Conservation (phyloP, 495 filamentous ascomycete genomes). For the Aspergillus wentii region DNA sequence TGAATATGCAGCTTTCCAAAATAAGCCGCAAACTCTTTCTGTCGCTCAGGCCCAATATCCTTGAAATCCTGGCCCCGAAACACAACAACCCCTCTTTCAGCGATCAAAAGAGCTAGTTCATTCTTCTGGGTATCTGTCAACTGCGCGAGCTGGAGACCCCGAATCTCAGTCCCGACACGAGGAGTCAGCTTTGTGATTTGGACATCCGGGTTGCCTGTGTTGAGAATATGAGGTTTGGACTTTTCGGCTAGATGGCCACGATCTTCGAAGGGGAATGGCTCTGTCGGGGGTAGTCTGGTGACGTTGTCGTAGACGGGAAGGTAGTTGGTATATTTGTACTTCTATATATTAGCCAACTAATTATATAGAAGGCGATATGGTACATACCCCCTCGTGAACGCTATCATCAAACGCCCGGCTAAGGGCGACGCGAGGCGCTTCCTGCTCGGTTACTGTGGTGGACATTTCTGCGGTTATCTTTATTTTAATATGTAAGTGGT, state of each 20-base stretch:
- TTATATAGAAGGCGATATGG: too few species aligned
- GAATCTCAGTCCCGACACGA: constrained; percentile 35
- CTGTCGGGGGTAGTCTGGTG: constrained; percentile 37
- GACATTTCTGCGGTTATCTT: constrained; percentile 3
- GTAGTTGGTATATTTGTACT: constrained; percentile 40
- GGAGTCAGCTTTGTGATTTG: too few species aligned
- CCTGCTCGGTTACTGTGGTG: constrained; percentile 1
- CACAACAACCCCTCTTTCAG: constrained; percentile 37
- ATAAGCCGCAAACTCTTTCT: too few species aligned
- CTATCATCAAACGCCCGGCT: constrained; percentile 4
- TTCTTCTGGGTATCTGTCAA: constrained; percentile 34
- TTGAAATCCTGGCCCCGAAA: constrained; percentile 43
- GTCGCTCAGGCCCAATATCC: too few species aligned
- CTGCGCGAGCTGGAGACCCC: constrained; percentile 35
- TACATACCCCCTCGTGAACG: constrained; percentile 3
- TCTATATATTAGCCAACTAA: neutral
- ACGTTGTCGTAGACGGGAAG: constrained; percentile 46
- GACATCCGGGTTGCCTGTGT: too few species aligned
- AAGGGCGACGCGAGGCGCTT: neutral
- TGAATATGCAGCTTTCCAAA: too few species aligned
- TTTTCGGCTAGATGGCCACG: constrained; percentile 41
- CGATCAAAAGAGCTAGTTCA: constrained; percentile 40
- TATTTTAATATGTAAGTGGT: too few species aligned
- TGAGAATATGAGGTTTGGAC: too few species aligned
- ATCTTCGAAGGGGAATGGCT: constrained; percentile 43